Base-by-base conservation (phyloP, 495 filamentous ascomycete genomes). In the Lasiosphaeria miniovina region DNA sequence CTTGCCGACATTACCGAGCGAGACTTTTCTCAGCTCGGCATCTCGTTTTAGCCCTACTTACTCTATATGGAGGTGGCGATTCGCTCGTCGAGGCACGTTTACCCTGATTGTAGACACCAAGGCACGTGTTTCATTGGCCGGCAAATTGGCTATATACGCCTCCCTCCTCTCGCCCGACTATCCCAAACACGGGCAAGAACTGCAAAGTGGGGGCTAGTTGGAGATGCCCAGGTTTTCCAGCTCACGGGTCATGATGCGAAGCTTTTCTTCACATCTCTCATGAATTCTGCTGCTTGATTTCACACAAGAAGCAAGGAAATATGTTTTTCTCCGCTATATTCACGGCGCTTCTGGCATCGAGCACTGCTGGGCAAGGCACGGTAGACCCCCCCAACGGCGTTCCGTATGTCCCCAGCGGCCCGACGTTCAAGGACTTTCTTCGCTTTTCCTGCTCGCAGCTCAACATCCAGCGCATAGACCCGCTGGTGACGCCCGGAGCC, bases 351-450 rank as follows among this genome's bases (percentile, higher is more conserved):
- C 8, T n/a, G 43, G 43, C 43, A 2, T 9, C 12, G 12, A 46
- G 15, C 15, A 5, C 43, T 5, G 3, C 11, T n/a, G 43, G 12
- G 12, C 43, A 46, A 14, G 11, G 43, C 2, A 14, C 43, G 1
- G 8, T 5, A 46, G 43, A n/a, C 43, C 43, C 24, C 2, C 24
- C 24, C 24, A 24, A 24, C 24, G 24, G 24, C 24, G 24, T 24
- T 0, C 24, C 43, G 7, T 46, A 46, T 2, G 12, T 46, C 4
- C 54, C 57, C 6, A 17, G 38, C 12, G 58, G 58, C 7, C 58
- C 58, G 11, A 90, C 89, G 12, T 90, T 88, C 83, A 78, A 84
- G 1, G 83, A 77, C 6, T 64, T 84, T 62, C 71, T 89, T 33
- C 86, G 86, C 0, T 87, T 89, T 69, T 86, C 86, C 7, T 88